Evolutionary conservation across 805 yeast genomes (phyloP).

Genomic region (Ogataea methylovora): DNA sequence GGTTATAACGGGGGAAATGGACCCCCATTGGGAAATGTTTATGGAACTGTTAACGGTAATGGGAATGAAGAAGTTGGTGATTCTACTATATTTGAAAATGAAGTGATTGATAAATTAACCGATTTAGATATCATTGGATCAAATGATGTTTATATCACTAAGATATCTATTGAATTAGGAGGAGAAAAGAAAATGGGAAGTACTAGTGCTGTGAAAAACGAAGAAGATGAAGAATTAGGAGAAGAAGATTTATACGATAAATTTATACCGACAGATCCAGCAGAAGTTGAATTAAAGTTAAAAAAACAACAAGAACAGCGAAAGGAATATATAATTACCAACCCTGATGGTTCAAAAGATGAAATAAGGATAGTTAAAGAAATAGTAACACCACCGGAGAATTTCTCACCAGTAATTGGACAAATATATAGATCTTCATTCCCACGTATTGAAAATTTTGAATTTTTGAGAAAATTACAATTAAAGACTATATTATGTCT

Average conservation of each 20-base stretch:
- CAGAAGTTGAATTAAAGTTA: conserved; percentile 11
- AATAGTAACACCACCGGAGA: conserved; percentile 68
- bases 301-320: conserved; percentile 1
- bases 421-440: conserved; percentile 82
- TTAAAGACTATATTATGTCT: conserved; percentile 74
- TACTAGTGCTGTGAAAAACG: neutral
- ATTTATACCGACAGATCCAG: conserved; percentile 21
- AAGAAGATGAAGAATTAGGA: conserved; percentile 5
- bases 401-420: conserved; percentile 77
- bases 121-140: too few relatives aligned
- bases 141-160: too few relatives aligned
- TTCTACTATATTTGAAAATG: too few relatives aligned
- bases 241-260: conserved; percentile 24
- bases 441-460: conserved; percentile 79
- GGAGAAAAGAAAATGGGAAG: neutral
- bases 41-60: too few relatives aligned
- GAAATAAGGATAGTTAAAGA: conserved; percentile 3
- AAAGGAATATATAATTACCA: conserved; percentile 2
- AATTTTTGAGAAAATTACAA: conserved; percentile 52
- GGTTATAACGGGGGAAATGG: too few relatives aligned
- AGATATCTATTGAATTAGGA: too few relatives aligned
- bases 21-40: too few relatives aligned
- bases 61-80: too few relatives aligned
- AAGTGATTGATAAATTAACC: too few relatives aligned
- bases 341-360: conserved; percentile 1